A percentile compares a stretch with the other conserved stretches of the same genome.
Conservation (phyloP, 2,329 filamentous ascomycete species). For the Aspergillus arachidicola region DNA sequence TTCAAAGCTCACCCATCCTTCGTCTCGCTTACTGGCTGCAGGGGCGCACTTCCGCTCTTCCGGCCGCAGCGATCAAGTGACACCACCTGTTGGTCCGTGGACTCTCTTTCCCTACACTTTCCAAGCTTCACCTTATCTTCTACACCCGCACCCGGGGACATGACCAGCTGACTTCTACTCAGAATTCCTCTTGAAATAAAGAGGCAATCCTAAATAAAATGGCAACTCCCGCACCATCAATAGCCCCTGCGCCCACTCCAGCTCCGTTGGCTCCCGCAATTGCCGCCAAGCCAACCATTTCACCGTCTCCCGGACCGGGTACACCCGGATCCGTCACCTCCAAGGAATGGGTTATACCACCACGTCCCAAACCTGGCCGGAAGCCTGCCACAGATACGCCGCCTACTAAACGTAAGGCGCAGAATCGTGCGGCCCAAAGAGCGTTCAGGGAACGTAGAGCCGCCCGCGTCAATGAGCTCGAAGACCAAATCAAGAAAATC, state of each 20-base stretch:
- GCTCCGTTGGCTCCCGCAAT: conserved; percentile 41
- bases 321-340: conserved; percentile 64
- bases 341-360: conserved; percentile 84
- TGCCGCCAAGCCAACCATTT: conserved; percentile 42
- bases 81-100: conserved; percentile 26
- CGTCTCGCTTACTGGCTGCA: conserved; percentile 35
- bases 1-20: not conserved
- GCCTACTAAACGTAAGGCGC: conserved; percentile 88
- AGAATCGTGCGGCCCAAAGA: conserved; percentile 89
- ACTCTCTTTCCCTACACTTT: conserved; percentile 21
- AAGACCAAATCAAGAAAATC: conserved; percentile 53
- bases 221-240: conserved; percentile 39
- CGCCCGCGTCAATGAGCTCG: conserved; percentile 73
- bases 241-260: conserved; percentile 42
- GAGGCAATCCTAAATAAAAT: conserved; percentile 22
- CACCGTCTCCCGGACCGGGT: conserved; percentile 41
- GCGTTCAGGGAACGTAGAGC: conserved; percentile 87
- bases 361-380: conserved; percentile 83
- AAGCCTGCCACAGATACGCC: conserved; percentile 94
- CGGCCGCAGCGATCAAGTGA: conserved; percentile 33
- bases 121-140: conserved; percentile 9
- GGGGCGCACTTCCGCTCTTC: conserved; percentile 39
- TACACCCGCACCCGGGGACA: conserved; percentile 5
- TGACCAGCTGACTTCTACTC: conserved; percentile 24
- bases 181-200: conserved; percentile 22